These are phyloP conservation scores for Jasminum sambac DNA, from an alignment of 257 asterid genomes.

Conservation along the genomic window DNA sequence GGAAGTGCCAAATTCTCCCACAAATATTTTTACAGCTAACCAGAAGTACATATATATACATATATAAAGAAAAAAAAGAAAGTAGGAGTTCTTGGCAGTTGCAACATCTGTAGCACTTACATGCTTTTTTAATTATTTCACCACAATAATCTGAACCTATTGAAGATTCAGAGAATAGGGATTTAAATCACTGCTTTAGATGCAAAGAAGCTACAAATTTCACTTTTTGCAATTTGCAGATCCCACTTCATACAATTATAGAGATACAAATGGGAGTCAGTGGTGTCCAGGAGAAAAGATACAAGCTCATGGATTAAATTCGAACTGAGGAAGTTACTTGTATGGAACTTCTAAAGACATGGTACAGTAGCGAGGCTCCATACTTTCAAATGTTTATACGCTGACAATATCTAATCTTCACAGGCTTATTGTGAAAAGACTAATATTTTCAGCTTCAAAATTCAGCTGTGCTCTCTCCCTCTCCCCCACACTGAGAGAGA, in stretches of 20 bases:
- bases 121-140: background rate
- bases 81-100: background rate
- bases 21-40: background rate
- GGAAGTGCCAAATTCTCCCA: background rate
- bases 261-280: slow-evolving; percentile 99
- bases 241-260: slow-evolving; percentile 94
- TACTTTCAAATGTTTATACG: background rate
- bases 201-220: slow-evolving; percentile 7
- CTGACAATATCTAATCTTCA: background rate
- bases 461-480: background rate
- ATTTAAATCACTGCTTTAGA: background rate
- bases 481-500: background rate
- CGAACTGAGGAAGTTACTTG: background rate
- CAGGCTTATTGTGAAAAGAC: background rate
- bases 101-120: background rate
- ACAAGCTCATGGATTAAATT: slow-evolving; percentile 68
- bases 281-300: slow-evolving; percentile 97
- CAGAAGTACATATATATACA: too few species aligned
- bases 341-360: background rate
- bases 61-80: too few species aligned
- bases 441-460: background rate
- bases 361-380: background rate
- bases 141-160: background rate
- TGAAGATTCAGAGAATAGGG: background rate
- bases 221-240: slow-evolving; percentile 44